Conservation (phyloP, 495 filamentous ascomycete species). For the Talaromyces stipitatus region DNA sequence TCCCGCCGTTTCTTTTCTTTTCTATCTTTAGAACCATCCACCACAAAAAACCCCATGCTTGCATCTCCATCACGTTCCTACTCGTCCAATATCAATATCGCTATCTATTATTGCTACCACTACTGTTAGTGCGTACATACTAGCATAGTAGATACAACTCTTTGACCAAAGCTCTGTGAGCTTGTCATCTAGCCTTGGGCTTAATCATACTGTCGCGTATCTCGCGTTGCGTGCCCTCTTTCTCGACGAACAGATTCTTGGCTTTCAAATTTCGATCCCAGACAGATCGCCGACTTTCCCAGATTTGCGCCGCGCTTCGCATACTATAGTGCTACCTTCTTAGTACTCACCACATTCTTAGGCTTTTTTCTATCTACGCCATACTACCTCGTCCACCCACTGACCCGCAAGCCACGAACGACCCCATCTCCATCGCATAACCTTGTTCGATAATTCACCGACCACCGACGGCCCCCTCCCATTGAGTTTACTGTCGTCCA, state of each 20-base stretch:
- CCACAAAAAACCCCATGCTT: neutral
- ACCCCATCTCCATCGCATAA: neutral
- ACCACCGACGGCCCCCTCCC: neutral
- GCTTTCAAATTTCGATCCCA: neutral
- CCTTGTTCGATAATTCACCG: neutral
- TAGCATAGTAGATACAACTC: neutral
- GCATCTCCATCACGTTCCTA: neutral
- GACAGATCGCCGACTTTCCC: neutral
- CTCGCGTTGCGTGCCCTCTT: neutral
- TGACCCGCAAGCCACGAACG: neutral
- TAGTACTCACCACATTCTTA: neutral
- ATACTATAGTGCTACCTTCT: neutral
- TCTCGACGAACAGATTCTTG: neutral
- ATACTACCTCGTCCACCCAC: neutral
- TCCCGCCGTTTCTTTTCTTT: conserved; percentile 11
- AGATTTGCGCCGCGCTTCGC: neutral
- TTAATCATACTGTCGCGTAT: neutral
- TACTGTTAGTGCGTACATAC: too few species aligned
- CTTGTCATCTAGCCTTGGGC: neutral
- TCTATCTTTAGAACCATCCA: conserved; percentile 26
- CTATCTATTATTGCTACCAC: neutral
- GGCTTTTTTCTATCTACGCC: neutral
- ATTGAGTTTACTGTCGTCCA: neutral
- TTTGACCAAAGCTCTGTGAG: neutral
- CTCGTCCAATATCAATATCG: neutral